Conservation (phyloP, 345 rosid genomes). For the Geranium rotundifolium region DNA sequence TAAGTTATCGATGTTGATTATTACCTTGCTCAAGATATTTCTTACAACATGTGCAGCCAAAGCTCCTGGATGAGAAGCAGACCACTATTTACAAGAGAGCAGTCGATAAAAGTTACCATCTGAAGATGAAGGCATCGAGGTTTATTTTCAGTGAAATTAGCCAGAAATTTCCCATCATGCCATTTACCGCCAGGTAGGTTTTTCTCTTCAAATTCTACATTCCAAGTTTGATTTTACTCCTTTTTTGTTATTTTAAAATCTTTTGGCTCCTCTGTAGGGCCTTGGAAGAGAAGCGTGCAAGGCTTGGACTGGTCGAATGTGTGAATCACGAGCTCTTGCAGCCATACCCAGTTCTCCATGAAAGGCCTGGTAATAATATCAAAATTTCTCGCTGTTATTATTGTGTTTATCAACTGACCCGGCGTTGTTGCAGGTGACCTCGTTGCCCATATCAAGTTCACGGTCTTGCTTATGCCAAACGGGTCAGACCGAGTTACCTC, state of each 20-base stretch:
- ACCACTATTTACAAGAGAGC: slow-evolving; percentile 92
- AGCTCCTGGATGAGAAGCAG: slow-evolving; percentile 86
- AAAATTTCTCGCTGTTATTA: neutral
- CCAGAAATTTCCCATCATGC: slow-evolving; percentile 73
- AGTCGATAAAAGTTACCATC: slow-evolving; percentile 66
- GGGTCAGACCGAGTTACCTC: slow-evolving; percentile 89
- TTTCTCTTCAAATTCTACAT: neutral
- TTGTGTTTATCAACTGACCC: neutral
- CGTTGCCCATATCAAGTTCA: slow-evolving; percentile 88
- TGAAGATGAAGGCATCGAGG: slow-evolving; percentile 97
- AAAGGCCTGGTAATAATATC: slow-evolving; percentile 76
- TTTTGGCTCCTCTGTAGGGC: slow-evolving; percentile 31
- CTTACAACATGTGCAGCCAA: slow-evolving; percentile 53
- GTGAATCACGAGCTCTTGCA: slow-evolving; percentile 92
- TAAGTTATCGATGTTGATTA: neutral
- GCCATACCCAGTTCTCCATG: slow-evolving; percentile 93
- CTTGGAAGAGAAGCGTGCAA: slow-evolving; percentile 92
- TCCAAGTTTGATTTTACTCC: neutral
- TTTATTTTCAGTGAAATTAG: slow-evolving; percentile 88
- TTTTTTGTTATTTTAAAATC: too few species aligned
- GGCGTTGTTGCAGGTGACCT: slow-evolving; percentile 47
- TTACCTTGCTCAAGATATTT: neutral
- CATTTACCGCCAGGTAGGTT: slow-evolving; percentile 79
- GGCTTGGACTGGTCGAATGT: slow-evolving; percentile 89
- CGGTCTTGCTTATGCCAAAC: slow-evolving; percentile 89